Base-by-base conservation (phyloP, 2,329 filamentous ascomycete species). In the Pestalotiopsis sp. region DNA sequence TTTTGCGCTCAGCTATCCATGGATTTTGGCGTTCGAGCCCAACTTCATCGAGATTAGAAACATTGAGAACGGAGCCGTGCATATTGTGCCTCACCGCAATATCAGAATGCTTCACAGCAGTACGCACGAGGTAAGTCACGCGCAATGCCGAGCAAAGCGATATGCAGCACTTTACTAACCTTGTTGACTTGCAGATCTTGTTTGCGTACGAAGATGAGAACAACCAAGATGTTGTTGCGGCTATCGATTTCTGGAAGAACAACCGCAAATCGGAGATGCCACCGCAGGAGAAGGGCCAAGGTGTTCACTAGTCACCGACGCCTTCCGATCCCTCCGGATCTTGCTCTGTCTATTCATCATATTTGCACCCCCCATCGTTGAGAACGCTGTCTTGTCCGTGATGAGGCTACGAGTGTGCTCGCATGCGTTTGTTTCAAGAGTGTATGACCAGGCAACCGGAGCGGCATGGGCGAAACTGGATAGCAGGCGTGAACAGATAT, bases 81-180 rank as follows among this genome's bases (percentile, higher is more conserved):
- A 98, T 79, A 97, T 99, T 75, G 92, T 98, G 79, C 97, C 95
- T 68, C 94, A 95, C 77, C 97, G 94, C 87, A 98, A 97, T 78
- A 97, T 98, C 76, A 90, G 96, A 76, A 98, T 98, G 94, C 86
- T 99, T 74, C 96, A 99, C 83, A 95, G 94, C 79, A 97, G 94
- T 76, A 97, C 95, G 69, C 91, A 97, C 84, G 96, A 99, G 91
- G 96, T 97, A 84, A 83, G 89, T 80, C 68, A 67, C 49, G 25
- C 41, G 4, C 40, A 13, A 20, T 27, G 25, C 40, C 2, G 27
- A 40, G 25, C 36, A 17, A 11, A n/a, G 17, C 31, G 23, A 12
- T 9, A 13, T n/a, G 17, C 17, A 52, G 17, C 13, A 40, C 12
- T 40, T 14, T 12, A 66, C 73, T 76, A 70, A 77, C 62, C 36